Evolutionary conservation across 257 asterid genomes (phyloP).

Genomic region (Salvia rosmarinus): DNA sequence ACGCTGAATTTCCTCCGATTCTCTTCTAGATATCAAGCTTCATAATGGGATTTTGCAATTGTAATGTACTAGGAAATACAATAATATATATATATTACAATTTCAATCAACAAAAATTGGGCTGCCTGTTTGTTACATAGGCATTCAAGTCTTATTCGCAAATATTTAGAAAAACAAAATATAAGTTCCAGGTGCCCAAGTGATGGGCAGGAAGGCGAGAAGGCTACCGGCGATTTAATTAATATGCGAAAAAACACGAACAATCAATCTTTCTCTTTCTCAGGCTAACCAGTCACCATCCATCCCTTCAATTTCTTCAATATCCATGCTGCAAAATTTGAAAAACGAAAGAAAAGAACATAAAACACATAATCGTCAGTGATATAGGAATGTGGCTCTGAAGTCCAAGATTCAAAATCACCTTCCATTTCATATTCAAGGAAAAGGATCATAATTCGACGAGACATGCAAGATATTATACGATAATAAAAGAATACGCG

Average conservation of each 20-base stretch:
- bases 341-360: slow-evolving; percentile 8
- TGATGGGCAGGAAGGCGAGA: slow-evolving; percentile 33
- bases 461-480: background rate
- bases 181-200: slow-evolving; percentile 28
- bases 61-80: slow-evolving; percentile 14
- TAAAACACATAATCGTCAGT: slow-evolving; percentile 14
- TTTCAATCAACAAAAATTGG: slow-evolving; percentile 35
- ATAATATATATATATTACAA: background rate
- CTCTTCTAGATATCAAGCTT: background rate
- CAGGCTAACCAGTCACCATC: slow-evolving; percentile 90
- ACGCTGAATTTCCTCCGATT: background rate
- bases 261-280: slow-evolving; percentile 54
- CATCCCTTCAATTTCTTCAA: slow-evolving; percentile 78
- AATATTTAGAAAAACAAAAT: slow-evolving; percentile 24
- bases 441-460: background rate
- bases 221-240: slow-evolving; percentile 53
- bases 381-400: slow-evolving; percentile 1
- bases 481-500: background rate
- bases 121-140: slow-evolving; percentile 38
- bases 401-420: background rate
- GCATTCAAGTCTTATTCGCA: slow-evolving; percentile 48
- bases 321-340: slow-evolving; percentile 49
- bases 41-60: slow-evolving; percentile 10
- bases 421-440: slow-evolving; percentile 23
- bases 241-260: slow-evolving; percentile 39